phyloP scores from a whole-genome alignment of 768 basidiomycete species.

The Mycena polygramma region DNA sequence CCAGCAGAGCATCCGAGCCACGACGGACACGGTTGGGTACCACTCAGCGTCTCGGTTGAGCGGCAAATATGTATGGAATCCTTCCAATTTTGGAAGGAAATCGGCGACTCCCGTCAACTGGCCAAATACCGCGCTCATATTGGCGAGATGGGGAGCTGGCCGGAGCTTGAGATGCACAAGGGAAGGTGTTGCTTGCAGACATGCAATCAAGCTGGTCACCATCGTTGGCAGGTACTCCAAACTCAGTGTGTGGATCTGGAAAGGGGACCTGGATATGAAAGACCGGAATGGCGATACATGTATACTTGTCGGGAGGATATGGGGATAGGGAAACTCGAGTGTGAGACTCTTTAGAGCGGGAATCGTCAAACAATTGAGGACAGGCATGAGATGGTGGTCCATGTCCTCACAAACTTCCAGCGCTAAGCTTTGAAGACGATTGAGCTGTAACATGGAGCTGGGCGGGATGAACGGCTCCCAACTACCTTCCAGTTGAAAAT shows the following conservation, averaged over 20 bases:
- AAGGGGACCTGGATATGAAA: background rate
- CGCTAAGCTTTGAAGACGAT: background rate
- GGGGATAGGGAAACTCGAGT: background rate
- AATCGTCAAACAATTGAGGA: background rate
- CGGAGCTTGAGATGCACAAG: constrained; percentile 2
- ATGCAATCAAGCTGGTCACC: background rate
- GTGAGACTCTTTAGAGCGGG: background rate
- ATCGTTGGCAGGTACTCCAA: background rate
- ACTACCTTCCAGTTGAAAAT: background rate
- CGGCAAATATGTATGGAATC: background rate
- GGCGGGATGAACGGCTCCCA: no score
- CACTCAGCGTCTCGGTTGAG: background rate
- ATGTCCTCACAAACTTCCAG: background rate
- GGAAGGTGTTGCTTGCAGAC: background rate
- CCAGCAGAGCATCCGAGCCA: background rate
- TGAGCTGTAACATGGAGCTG: background rate
- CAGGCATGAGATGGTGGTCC: background rate
- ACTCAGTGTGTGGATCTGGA: background rate
- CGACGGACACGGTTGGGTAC: background rate
- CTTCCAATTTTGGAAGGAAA: constrained; percentile 15
- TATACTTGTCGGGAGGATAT: no score
- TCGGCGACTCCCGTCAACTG: background rate
- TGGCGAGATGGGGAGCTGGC: background rate
- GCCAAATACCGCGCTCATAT: background rate
- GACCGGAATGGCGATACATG: no score